Conservation (phyloP, 2,329 filamentous ascomycete species). For the Paraphoma chrysanthemicola region DNA sequence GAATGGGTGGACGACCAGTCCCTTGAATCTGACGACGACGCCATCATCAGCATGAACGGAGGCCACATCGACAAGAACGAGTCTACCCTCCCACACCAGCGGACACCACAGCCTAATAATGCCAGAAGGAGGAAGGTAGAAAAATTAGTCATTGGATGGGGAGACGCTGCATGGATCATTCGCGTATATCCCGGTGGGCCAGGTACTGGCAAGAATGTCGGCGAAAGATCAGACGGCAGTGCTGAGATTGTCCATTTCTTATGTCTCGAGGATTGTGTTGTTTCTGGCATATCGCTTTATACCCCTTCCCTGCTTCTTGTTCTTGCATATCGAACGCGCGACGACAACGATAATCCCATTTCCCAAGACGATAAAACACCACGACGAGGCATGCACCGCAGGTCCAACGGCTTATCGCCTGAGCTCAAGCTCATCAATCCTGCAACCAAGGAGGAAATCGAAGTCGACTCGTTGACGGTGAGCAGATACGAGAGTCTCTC, state of each 20-base stretch:
- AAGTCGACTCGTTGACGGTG: conserved; percentile 84
- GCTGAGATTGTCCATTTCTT: conserved; percentile 93
- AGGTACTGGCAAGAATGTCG: conserved; percentile 69
- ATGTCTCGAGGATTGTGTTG: conserved; percentile 90
- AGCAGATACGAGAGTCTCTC: conserved; percentile 87
- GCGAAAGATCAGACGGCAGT: conserved; percentile 75
- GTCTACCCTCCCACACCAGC: conserved; percentile 49
- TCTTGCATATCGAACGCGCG: conserved; percentile 84
- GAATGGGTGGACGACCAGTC: conserved; percentile 91
- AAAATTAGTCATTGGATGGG: conserved; percentile 92
- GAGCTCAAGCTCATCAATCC: conserved; percentile 93
- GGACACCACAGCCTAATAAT: conserved; percentile 51
- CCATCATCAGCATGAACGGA: conserved; percentile 46
- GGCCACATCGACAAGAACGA: conserved; percentile 42
- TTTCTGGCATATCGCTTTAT: conserved; percentile 96
- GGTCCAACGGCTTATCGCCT: conserved; percentile 81
- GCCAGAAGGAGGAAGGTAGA: conserved; percentile 58
- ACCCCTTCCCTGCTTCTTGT: conserved; percentile 89
- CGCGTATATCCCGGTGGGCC: conserved; percentile 82
- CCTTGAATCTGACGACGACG: conserved; percentile 75
- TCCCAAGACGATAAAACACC: conserved; percentile 64
- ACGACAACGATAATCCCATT: conserved; percentile 68
- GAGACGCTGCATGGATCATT: conserved; percentile 93
- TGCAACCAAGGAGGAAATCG: conserved; percentile 79
- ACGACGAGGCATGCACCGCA: conserved; percentile 70